Percentiles rank a stretch among this genome's conserved stretches.
These are phyloP conservation scores for Pleurotus eryngii DNA, from an alignment of 768 basidiomycete species.

Conservation along the genomic window DNA sequence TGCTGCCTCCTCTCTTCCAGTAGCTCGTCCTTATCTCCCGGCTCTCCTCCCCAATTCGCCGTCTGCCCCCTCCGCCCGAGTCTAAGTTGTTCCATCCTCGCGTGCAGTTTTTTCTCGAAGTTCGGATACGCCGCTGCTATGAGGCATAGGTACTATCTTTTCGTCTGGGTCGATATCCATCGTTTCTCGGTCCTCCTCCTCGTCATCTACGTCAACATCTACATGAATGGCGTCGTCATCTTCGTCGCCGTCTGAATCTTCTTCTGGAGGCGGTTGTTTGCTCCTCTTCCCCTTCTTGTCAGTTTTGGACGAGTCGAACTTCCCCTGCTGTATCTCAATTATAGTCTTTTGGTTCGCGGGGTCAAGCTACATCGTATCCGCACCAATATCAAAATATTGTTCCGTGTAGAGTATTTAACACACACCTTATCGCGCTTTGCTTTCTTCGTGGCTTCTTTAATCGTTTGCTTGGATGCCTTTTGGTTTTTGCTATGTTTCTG, in stretches of 20 bases:
- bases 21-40: slow-evolving; percentile 74
- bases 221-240: slow-evolving; percentile 19
- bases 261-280: slow-evolving; percentile 31
- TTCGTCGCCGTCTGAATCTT: slow-evolving; percentile 29
- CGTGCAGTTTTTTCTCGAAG: slow-evolving; percentile 77
- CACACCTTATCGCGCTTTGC: slow-evolving; percentile 83
- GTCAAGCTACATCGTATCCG: slow-evolving; percentile 62
- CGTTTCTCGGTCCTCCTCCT: slow-evolving; percentile 24
- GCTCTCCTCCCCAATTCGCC: slow-evolving; percentile 29
- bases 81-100: slow-evolving; percentile 69
- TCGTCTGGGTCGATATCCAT: slow-evolving; percentile 38
- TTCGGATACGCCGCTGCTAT: slow-evolving; percentile 54
- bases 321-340: slow-evolving; percentile 70
- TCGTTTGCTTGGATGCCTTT: slow-evolving; percentile 78
- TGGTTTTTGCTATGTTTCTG: slow-evolving; percentile 87
- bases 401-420: neutral
- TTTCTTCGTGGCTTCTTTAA: slow-evolving; percentile 87
- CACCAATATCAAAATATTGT: neutral
- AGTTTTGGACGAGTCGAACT: slow-evolving; percentile 20
- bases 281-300: slow-evolving; percentile 43
- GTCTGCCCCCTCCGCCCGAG: slow-evolving; percentile 31
- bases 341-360: slow-evolving; percentile 81
- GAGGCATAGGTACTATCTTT: slow-evolving; percentile 61
- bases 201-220: slow-evolving; percentile 13
- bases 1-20: slow-evolving; percentile 76